phyloP scores from a whole-genome alignment of 208 protist genomes.

The Entamoeba moshkovskii region DNA sequence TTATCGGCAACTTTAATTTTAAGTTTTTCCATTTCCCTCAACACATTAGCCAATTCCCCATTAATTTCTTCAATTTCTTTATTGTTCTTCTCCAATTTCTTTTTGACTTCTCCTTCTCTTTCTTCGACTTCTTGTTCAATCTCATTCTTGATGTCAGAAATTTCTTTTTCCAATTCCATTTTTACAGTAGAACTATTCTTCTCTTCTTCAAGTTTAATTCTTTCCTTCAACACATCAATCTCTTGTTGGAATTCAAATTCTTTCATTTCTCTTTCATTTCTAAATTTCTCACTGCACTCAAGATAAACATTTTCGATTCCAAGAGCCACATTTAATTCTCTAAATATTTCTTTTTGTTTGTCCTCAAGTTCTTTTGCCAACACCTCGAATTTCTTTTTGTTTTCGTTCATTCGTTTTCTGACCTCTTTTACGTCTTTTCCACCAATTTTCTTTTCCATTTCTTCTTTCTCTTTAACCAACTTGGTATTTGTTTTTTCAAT shows the following conservation, averaged over 20 bases:
- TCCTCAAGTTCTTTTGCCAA: not conserved
- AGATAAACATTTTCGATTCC: not conserved
- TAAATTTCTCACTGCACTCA: not conserved
- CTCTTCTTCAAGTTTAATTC: not conserved
- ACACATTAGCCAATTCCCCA: not conserved
- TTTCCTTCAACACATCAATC: not conserved
- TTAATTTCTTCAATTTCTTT: not conserved
- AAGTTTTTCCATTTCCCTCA: not conserved
- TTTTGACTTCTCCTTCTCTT: not conserved
- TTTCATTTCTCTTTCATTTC: not conserved
- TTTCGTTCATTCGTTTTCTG: not conserved
- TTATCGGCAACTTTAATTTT: not conserved
- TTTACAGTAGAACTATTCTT: not conserved
- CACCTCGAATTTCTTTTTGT: not conserved
- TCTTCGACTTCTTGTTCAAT: not conserved
- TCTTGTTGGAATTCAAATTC: not conserved
- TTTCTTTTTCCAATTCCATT: not conserved
- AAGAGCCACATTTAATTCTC: not conserved
- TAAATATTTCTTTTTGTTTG: not conserved
- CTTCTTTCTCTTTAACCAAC: not conserved
- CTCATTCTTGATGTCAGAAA: not conserved
- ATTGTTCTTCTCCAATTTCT: not conserved
- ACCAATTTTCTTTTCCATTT: not conserved
- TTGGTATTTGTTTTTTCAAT: not conserved
- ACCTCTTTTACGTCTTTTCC: not conserved